Base-by-base conservation (phyloP, 1,284 basidiomycete genomes). In the Pseudozyma tsukubaensis region DNA sequence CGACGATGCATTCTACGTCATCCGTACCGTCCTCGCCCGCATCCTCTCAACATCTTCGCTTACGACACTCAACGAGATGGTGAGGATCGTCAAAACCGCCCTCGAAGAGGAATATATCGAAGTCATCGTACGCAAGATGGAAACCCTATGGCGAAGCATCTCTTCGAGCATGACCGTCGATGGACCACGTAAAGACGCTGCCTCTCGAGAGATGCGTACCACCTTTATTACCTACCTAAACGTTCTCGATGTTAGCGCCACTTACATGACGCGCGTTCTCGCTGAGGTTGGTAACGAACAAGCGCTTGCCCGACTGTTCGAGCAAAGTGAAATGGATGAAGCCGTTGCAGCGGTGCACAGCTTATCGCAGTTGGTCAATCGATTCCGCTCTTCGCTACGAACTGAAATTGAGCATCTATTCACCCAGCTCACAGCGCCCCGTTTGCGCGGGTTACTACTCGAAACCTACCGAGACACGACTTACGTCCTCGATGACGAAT, bases 381-480 rank as follows among this genome's bases (percentile, higher is more conserved):
- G 62, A 19, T 68, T 69, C 47, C 54, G 50, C 1, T 78, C 56
- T 10, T 64, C 52, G 32, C 21, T 68, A 2, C 83, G 95, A 91
- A 88, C 89, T 11, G 94, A 95, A 37, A 88, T 97, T 43, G 96
- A 98, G 76, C 93, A 95, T 79, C 87, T 98, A 21, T 98, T 98
- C 87, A 95, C 93, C 72, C 94, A 97, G 81, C 88, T 97, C 10
- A 89, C 95, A 60, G 89, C 94, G 24, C 93, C 95, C 0, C 91
- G 91, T 61, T 85, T 99, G 36, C 89, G 94, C 18, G 91, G 89
- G 12, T 87, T 99, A 49, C 88, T 98, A 40, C 85, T 89, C 4
- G 96, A 99, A 59, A 89, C 94, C 11, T 97, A 97, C 85, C 92
- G 91, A 79, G 94, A 96, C 67, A 88, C 94, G 3, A 89, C 90